phyloP scores from a whole-genome alignment of 768 basidiomycete genomes.

The Mycena pura region DNA sequence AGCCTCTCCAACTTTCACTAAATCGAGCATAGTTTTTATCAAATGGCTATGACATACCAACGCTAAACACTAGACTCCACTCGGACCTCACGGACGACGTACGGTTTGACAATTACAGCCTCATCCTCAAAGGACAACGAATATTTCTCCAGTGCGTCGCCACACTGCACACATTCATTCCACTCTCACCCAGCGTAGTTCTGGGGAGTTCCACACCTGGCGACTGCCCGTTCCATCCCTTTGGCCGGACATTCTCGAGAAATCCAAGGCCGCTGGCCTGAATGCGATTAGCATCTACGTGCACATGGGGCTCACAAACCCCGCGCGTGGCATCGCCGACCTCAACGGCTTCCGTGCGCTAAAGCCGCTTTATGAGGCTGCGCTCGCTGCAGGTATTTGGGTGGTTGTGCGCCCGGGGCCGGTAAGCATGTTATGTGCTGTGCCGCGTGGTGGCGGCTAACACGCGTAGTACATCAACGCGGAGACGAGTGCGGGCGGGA shows the following conservation, averaged over 20 bases:
- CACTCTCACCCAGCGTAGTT: conserved; percentile 55
- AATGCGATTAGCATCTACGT: conserved; percentile 82
- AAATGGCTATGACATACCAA: too few relatives aligned
- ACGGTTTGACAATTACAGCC: conserved; percentile 71
- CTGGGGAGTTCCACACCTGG: conserved; percentile 87
- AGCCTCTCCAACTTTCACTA: too few relatives aligned
- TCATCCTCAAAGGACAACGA: conserved; percentile 72
- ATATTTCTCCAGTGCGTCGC: conserved; percentile 71
- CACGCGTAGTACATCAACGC: conserved; percentile 70
- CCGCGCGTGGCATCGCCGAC: conserved; percentile 75
- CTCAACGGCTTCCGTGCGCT: conserved; percentile 75
- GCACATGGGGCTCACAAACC: conserved; percentile 82
- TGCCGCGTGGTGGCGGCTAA: not conserved
- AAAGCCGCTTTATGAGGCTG: conserved; percentile 76
- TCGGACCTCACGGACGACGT: conserved; percentile 33
- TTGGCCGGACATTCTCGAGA: conserved; percentile 85
- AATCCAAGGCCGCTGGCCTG: conserved; percentile 80
- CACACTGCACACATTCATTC: not conserved
- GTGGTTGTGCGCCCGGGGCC: conserved; percentile 75
- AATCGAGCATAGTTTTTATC: too few relatives aligned
- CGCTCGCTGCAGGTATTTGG: conserved; percentile 76
- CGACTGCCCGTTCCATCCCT: conserved; percentile 79
- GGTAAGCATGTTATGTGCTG: conserved; percentile 27
- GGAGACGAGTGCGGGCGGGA: conserved; percentile 81
- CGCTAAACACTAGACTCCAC: not conserved